These are phyloP conservation scores for Epichloe aotearoae DNA, from an alignment of 2,329 filamentous ascomycete genomes.

Conservation along the genomic window DNA sequence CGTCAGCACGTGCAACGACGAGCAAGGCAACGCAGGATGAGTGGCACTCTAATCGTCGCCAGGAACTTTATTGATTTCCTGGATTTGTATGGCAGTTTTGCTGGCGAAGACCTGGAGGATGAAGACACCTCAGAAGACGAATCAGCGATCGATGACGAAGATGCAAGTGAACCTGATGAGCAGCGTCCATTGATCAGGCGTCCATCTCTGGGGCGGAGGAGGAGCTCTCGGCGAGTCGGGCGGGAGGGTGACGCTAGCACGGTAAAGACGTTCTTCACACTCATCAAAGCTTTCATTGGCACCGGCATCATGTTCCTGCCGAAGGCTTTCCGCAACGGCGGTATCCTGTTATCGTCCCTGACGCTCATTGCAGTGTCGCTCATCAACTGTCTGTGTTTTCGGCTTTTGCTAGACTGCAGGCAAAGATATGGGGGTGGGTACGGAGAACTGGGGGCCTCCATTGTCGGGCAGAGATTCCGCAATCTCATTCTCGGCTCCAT, in stretches of 20 bases:
- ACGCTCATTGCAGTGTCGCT: conserved; percentile 52
- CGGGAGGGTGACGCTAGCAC: conserved; percentile 49
- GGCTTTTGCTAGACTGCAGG: conserved; percentile 56
- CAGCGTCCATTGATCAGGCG: conserved; percentile 38
- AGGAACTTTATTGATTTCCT: conserved; percentile 64
- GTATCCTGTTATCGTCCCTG: conserved; percentile 60
- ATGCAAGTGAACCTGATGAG: conserved; percentile 31
- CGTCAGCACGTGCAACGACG: conserved; percentile 26
- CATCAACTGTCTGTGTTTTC: conserved; percentile 58
- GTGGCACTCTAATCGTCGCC: conserved; percentile 39
- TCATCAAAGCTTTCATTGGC: conserved; percentile 66
- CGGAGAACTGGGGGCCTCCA: conserved; percentile 56
- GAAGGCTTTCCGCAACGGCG: conserved; percentile 67
- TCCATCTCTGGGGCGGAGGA: conserved; percentile 33
- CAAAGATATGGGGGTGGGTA: conserved; percentile 54
- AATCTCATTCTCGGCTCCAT: conserved; percentile 56
- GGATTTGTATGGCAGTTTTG: conserved; percentile 63
- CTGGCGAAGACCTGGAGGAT: conserved; percentile 54
- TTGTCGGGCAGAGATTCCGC: conserved; percentile 50
- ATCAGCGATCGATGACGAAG: conserved; percentile 33
- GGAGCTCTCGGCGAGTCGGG: conserved; percentile 31
- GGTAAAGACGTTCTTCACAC: conserved; percentile 64
- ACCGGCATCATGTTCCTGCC: conserved; percentile 75
- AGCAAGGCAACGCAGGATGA: conserved; percentile 24
- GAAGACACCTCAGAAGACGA: conserved; percentile 41